Base-by-base conservation (phyloP, 2,329 filamentous ascomycete genomes). In the Gyromitra esculenta region DNA sequence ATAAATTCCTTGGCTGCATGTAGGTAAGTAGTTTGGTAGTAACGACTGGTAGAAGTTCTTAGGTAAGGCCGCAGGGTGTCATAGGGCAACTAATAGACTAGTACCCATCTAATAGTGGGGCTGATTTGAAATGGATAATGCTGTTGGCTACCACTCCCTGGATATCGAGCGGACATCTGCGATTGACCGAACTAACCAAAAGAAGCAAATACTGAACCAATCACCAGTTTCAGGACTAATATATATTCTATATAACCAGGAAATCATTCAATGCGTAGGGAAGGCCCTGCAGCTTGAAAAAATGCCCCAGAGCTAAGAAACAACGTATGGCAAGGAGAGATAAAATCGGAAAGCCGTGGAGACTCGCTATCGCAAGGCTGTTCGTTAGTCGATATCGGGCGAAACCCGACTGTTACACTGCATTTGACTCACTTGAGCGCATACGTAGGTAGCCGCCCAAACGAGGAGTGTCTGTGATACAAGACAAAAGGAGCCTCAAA, bases 351-450 rank as follows among this genome's bases (percentile, higher is more conserved):
- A 37, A 57, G 13, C 13, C 2, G n/a, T 52, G n/a, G 15, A 18
- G 48, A 18, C 18, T 8, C 18, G 54, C 54, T 57, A 57, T 57
- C 6, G 31, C 54, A 18, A 35, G 31, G n/a, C 48, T 52, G 13
- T 52, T 52, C 18, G 13, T 25, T 52, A 52, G 15, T 43, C 60
- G 60, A 50, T 64, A 50, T 65, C 62, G 54, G 62, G 64, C 64
- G 68, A 64, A 54, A 56, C 31, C 50, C 68, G 68, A 54, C 52
- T 8, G 68, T 71, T 64, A 64, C 59, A 71, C 68, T 2, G 50
- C 45, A 15, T 15, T 8, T 13, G 57, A 48, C 35, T 59, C 68
- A 64, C 68, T 71, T 71, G 59, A 71, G 68, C n/a, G 48, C 68
- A 71, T 71, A 64, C 25, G 7, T 56, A 43, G 41, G 13, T 43